Conservation (phyloP, 495 filamentous ascomycete species). For the Bathelium albidoporum region DNA sequence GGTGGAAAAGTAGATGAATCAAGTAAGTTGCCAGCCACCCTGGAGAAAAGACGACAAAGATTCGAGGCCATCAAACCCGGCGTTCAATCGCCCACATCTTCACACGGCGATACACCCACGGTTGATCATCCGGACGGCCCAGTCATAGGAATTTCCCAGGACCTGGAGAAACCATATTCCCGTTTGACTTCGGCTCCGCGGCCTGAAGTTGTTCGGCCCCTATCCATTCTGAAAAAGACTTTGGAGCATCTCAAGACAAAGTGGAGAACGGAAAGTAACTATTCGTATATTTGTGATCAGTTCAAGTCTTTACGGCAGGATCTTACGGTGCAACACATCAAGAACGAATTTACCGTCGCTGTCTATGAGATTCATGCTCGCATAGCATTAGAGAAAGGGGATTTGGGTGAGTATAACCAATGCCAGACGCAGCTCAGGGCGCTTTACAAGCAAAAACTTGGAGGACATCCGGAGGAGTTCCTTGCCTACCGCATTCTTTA, state of each 20-base stretch:
- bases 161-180: constrained; percentile 89
- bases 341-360: constrained; percentile 84
- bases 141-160: constrained; percentile 72
- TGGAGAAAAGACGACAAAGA: constrained; percentile 81
- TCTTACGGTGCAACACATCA: constrained; percentile 93
- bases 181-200: constrained; percentile 84
- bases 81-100: constrained; percentile 3
- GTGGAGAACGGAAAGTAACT: constrained; percentile 90
- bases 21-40: constrained; percentile 83
- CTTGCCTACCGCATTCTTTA: constrained; percentile 99
- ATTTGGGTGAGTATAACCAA: constrained; percentile 99
- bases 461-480: constrained; percentile 89
- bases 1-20: constrained; percentile 31
- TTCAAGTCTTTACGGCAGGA: constrained; percentile 98
- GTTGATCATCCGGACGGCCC: constrained; percentile 59
- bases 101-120: constrained; percentile 42
- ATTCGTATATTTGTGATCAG: constrained; percentile 96
- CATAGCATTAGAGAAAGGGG: constrained; percentile 95
- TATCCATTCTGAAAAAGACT: constrained; percentile 67
- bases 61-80: constrained; percentile 45
- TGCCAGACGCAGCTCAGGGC: constrained; percentile 95
- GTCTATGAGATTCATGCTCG: constrained; percentile 98
- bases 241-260: constrained; percentile 84
- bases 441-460: constrained; percentile 74
- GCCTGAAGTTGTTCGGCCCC: constrained; percentile 77